phyloP scores from a whole-genome alignment of 2,329 filamentous ascomycete species.

The Cladosporium oxysporum region DNA sequence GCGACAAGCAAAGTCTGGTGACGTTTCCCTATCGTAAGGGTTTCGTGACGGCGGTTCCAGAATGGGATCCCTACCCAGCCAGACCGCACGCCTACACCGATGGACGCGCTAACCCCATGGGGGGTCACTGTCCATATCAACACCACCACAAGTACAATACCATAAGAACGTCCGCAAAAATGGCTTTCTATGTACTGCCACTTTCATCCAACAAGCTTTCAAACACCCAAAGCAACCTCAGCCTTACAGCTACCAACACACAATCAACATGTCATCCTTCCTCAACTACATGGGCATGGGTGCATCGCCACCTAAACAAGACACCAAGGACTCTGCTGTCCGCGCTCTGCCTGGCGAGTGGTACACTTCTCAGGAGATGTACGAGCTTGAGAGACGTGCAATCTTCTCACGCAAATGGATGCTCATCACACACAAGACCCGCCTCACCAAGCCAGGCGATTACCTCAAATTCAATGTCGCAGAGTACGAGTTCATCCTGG shows the following conservation, averaged over 20 bases:
- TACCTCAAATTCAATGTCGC: constrained; percentile 59
- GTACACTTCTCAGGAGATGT: constrained; percentile 57
- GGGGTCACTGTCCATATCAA: constrained; percentile 19
- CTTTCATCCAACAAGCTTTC: constrained; percentile 8
- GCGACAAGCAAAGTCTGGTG: constrained; percentile 4
- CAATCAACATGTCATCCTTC: constrained; percentile 13
- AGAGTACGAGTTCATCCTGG: constrained; percentile 58
- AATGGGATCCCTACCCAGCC: constrained; percentile 19
- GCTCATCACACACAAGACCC: constrained; percentile 55
- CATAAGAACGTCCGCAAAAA: constrained; percentile 5
- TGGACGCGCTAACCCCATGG: constrained; percentile 20
- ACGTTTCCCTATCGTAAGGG: constrained; percentile 19
- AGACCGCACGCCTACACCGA: not conserved
- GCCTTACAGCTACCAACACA: constrained; percentile 11
- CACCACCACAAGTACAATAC: constrained; percentile 14
- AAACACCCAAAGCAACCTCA: constrained; percentile 1
- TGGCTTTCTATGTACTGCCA: constrained; percentile 14
- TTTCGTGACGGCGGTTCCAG: constrained; percentile 16
- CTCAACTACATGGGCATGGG: constrained; percentile 43
- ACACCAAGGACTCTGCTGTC: constrained; percentile 37
- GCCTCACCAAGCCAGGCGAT: constrained; percentile 56
- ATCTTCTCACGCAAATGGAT: constrained; percentile 61
- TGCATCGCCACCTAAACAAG: constrained; percentile 22
- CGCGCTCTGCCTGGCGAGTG: constrained; percentile 54
- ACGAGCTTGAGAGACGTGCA: constrained; percentile 58